These are phyloP conservation scores for Venturia carpophila DNA, from an alignment of 2,329 filamentous ascomycete species.

Conservation along the genomic window DNA sequence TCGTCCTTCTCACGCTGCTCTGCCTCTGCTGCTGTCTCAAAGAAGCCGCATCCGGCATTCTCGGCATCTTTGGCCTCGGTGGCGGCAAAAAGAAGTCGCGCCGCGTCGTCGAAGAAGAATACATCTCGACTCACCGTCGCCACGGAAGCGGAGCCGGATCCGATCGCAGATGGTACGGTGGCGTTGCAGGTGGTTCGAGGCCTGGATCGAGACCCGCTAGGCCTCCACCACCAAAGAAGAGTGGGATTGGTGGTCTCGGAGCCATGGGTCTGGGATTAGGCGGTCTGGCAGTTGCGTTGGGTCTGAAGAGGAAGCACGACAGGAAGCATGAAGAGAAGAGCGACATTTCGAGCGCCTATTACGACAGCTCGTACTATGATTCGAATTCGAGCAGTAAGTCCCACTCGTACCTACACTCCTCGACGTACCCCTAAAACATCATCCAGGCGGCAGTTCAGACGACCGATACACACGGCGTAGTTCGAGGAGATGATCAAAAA, in stretches of 20 bases:
- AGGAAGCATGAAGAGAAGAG: conserved; percentile 18
- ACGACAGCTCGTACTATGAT: conserved; percentile 14
- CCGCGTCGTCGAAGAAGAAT: conserved; percentile 44
- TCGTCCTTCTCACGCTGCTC: conserved; percentile 58
- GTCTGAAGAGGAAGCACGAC: conserved; percentile 17
- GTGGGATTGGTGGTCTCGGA: conserved; percentile 17
- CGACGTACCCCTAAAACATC: not conserved
- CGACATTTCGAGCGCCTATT: conserved; percentile 16
- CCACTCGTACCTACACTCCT: not conserved
- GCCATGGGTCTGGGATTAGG: conserved; percentile 25
- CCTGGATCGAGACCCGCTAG: conserved; percentile 14
- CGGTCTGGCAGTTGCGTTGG: conserved; percentile 26
- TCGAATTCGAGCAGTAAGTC: conserved; percentile 18
- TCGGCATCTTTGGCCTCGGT: conserved; percentile 55
- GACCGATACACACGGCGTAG: conserved; percentile 1
- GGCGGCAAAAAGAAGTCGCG: conserved; percentile 41
- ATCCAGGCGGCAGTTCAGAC: conserved; percentile 14
- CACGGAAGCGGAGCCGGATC: conserved; percentile 51
- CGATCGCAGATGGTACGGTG: conserved; percentile 44
- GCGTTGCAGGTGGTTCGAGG: conserved; percentile 1
- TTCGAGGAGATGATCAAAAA: not conserved
- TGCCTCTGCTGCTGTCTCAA: conserved; percentile 62
- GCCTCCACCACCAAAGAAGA: conserved; percentile 9
- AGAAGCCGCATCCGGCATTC: conserved; percentile 49
- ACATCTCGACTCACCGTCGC: conserved; percentile 56